Conservation (phyloP, 1,284 basidiomycete species). For the Agaricales sp. region DNA sequence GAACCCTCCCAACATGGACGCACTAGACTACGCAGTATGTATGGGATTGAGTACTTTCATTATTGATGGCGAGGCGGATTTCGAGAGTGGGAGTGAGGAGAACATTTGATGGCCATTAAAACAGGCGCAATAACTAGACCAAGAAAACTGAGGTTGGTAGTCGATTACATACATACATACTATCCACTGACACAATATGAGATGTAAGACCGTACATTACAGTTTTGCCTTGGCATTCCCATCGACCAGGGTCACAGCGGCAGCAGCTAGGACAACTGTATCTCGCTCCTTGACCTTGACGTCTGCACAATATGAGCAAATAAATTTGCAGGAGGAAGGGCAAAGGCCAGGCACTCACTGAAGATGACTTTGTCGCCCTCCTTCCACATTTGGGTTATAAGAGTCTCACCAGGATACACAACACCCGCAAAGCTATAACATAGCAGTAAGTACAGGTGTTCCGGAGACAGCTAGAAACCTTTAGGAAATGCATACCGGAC, state of each 20-base stretch:
- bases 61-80: too few species aligned
- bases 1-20: too few species aligned
- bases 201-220: too few species aligned
- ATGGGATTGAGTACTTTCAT: too few species aligned
- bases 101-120: too few species aligned
- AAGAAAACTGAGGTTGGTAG: too few species aligned
- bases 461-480: not conserved
- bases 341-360: slow-evolving; percentile 57
- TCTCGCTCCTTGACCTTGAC: slow-evolving; percentile 77
- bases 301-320: slow-evolving; percentile 25
- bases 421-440: slow-evolving; percentile 70
- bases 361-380: slow-evolving; percentile 90
- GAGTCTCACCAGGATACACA: slow-evolving; percentile 92
- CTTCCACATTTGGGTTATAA: slow-evolving; percentile 97
- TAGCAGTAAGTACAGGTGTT: slow-evolving; percentile 2
- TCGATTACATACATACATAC: too few species aligned
- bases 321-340: not conserved
- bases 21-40: too few species aligned
- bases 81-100: too few species aligned
- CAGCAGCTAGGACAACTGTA: slow-evolving; percentile 56
- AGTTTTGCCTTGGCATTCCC: slow-evolving; percentile 46
- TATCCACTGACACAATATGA: too few species aligned
- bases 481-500: slow-evolving; percentile 55
- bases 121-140: too few species aligned
- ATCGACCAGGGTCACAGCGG: slow-evolving; percentile 61